Evolutionary conservation across 768 basidiomycete genomes (phyloP), one percentile per base, ranked within the genome.

Genomic region (Tricholoma saponaceum): DNA sequence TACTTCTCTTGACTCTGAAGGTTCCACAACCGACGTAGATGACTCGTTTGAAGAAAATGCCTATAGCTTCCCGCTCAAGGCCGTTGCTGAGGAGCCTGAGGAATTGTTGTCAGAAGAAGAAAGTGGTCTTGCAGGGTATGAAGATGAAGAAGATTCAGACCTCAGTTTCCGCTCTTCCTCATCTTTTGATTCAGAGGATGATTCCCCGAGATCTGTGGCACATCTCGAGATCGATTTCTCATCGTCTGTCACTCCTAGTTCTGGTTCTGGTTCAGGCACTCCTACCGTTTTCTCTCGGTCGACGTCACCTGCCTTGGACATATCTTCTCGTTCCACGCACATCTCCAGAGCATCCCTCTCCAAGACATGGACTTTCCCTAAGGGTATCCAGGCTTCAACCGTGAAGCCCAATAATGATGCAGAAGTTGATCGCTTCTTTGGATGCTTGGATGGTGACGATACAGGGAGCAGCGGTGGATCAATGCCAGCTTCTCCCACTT

Each of bases 351-450:
- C 72, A 14, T 84, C 84, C 1, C 76, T 89, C 22, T 82, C 83
- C n/a, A 84, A 82, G 70, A 76, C 76, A 0, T 90, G 89, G 89
- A 84, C 85, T 0, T 91, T 90, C 69, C 83, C 83, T 2, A 74
- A 60, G 55, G 75, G 69, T 20, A 39, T 60, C 32, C 64, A 64
- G 10, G 30, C 64, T 23, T 35, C 64, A 64, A 37, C 18, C 20
- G 60, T 62, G 12, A 60, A 65, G 35, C 60, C 71, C 1, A 68
- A 69, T 9, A 56, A 59, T 5, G 69, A 67, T 46, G 61, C 63
- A 54, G 78, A 82, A n/a, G 74, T 88, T 8, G 90, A 92, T 67
- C 79, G 77, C 32, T 92, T 92, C 79, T 92, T 92, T 63, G 85
- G 82, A 43, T 92, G 89, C 59, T 72, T 83, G 37, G 84, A 86